Base-by-base conservation (phyloP, 2,329 filamentous ascomycete genomes). In the Stagonosporopsis cucurbitacearum region DNA sequence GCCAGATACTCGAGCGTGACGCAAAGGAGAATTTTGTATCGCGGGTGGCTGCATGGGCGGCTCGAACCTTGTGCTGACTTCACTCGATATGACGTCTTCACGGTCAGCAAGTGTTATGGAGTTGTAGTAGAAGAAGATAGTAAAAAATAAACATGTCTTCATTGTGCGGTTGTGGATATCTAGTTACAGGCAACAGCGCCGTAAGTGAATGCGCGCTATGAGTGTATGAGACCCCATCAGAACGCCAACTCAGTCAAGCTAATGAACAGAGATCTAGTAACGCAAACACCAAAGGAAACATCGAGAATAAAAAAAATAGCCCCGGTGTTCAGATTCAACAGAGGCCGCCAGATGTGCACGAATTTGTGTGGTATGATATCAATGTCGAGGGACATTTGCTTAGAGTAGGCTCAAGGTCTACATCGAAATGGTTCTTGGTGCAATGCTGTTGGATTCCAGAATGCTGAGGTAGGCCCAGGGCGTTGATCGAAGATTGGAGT, bases 31-130 rank as follows among this genome's bases (percentile, higher is more conserved):
- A 22, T 8, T 23, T 5, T n/a, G 8, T 4, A 22, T 33, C 26
- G 19, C 44, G 44, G 44, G 33, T 30, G 44, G 44, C 44, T 48
- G 44, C 44, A 48, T 39, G n/a, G 9, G 1, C 11, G 44, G 44
- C 33, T 23, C 2, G 6, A 17, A 30, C 44, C 25, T 39, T 48
- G 25, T 20, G 9, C 11, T 1, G 19, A 39, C 33, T 20, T 20
- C 33, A 48, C 2, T 28, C 30, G 30, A 4, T 15, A 4, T 32
- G 13, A 28, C n/a, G n/a, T 9, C n/a, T 2, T 30, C 15, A 22
- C 35, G 20, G 4, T 19, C 6, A 4, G 20, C 35, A 13, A 3
- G 7, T 37, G 15, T 9, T 2, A 11, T 20, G 11, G 8, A 6
- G 7, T 11, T 11, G 19, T 20, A 9, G 5, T 37, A 9, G 9